Base-by-base conservation (phyloP, 2,329 filamentous ascomycete genomes). In the Penicillium psychrosexuale region DNA sequence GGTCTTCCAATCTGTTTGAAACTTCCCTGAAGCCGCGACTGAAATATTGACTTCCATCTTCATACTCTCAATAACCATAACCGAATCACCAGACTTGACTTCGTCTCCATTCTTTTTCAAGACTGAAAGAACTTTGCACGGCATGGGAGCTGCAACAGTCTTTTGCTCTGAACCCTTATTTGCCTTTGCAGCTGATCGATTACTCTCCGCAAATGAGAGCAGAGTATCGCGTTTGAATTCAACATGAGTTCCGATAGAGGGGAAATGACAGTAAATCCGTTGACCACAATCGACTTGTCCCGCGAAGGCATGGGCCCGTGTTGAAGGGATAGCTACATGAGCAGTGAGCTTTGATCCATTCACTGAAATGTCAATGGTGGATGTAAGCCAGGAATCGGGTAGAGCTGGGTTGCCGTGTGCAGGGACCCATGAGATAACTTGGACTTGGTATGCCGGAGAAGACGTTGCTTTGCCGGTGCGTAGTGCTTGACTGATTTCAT, bases 61-160 rank as follows among this genome's bases (percentile, higher is more conserved):
- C 75, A 78, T 78, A 44, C 75, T 77, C 65, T 78, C 71, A 47
- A 72, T 65, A 0, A 72, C 65, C 65, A 73, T 69, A 2, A 70
- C 69, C 0, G 57, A 59, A 5, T 73, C 69, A 0, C 72, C 72
- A 5, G 58, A 58, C 17, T 67, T 62, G 9, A 73, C 67, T 2
- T 62, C 40, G 5, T 70, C 69, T 2, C 67, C 69, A 38, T 66
- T 63, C 31, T 68, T 61, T 53, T 70, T 73, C 45, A 69, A 42
- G 0, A 73, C 56, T 3, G 57, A 63, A 24, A 75, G 58, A 1
- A 74, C 64, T 49, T 71, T 72, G 50, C 72, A 74, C 5, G 72
- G 72, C 72, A 75, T 73, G 15, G 69, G 68, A 7, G 67, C 68
- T 5, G 61, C 66, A 2, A 65, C 47, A 3, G 55, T 56, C 39